Evolutionary conservation across 1,284 basidiomycete genomes (phyloP), one percentile per base, ranked within the genome.

Genomic region (Ganoderma boninense): DNA sequence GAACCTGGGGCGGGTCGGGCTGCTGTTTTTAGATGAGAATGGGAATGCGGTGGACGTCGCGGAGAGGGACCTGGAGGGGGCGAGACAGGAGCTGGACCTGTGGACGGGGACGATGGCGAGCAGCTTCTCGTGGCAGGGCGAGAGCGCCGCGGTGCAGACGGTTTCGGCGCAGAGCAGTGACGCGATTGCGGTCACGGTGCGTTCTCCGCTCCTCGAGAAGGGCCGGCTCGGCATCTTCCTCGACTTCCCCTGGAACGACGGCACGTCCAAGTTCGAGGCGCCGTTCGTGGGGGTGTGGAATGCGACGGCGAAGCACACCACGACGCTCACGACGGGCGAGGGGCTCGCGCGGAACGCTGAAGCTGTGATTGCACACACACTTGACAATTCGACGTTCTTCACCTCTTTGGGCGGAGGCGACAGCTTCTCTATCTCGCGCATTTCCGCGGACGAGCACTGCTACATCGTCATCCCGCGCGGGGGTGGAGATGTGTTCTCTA

Each of bases 241-340:
- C n/a, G 88, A 90, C 76, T 90, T 88, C 74, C 88, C 88, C 10
- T 90, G 88, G 87, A 87, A 86, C 76, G 88, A 89, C 71, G 89
- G 89, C 4, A 80, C 76, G 54, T 68, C 78, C 26, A 89, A 90
- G 74, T 90, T 90, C 77, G 83, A 83, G 32, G 88, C 86, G 8
- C 89, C 88, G 0, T 89, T 89, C 73, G 89, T 90, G 0, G 89
- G 89, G 1, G 77, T 78, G 23, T 89, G 80, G 80, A 84, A 87
- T 72, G 80, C 80, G 62, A 84, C 86, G 0, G 74, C 79, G 14
- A 85, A 84, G 61, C 88, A 90, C 71, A 87, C 85, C 3, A 88
- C 87, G 3, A 72, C 74, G 0, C 78, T 87, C 60, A 54, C 73
- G 18, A 75, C 69, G 7, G 74, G 72, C 4, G 32, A 62, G 2